phyloP scores from a whole-genome alignment of 2,329 filamentous ascomycete species.

The Fusarium sp. region DNA sequence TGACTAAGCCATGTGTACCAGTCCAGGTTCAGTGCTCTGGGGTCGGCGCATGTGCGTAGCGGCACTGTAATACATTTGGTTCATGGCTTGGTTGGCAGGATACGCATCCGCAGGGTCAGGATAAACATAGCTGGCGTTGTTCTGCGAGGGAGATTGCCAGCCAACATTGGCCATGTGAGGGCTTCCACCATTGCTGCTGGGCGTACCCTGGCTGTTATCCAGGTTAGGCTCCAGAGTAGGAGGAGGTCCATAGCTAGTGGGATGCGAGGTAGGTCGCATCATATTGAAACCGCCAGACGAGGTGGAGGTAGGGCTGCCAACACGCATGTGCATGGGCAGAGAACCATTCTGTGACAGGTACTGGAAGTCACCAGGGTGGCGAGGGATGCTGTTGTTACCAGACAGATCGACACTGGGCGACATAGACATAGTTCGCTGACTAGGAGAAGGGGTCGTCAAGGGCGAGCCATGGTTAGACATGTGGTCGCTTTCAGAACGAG shows the following conservation, averaged over 20 bases:
- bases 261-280: constrained; percentile 84
- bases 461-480: constrained; percentile 79
- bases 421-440: constrained; percentile 80
- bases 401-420: constrained; percentile 82
- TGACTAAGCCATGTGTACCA: constrained; percentile 55
- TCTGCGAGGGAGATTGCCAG: constrained; percentile 87
- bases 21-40: constrained; percentile 76
- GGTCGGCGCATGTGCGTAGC: constrained; percentile 73
- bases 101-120: constrained; percentile 80
- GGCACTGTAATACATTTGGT: constrained; percentile 78
- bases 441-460: constrained; percentile 83
- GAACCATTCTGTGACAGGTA: constrained; percentile 80
- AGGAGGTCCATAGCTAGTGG: constrained; percentile 82
- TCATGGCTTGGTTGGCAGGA: constrained; percentile 66
- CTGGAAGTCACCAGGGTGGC: constrained; percentile 71
- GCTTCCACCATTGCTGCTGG: constrained; percentile 79
- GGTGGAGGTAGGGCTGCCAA: constrained; percentile 76
- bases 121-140: constrained; percentile 77
- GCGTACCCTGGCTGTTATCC: constrained; percentile 76
- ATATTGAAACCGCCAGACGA: constrained; percentile 66
- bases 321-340: constrained; percentile 84
- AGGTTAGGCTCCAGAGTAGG: constrained; percentile 86
- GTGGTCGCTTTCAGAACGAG: constrained; percentile 76
- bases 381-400: constrained; percentile 73
- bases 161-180: constrained; percentile 85